phyloP scores from a whole-genome alignment of 2,329 filamentous ascomycete species.

The Trichophyton verrucosum region DNA sequence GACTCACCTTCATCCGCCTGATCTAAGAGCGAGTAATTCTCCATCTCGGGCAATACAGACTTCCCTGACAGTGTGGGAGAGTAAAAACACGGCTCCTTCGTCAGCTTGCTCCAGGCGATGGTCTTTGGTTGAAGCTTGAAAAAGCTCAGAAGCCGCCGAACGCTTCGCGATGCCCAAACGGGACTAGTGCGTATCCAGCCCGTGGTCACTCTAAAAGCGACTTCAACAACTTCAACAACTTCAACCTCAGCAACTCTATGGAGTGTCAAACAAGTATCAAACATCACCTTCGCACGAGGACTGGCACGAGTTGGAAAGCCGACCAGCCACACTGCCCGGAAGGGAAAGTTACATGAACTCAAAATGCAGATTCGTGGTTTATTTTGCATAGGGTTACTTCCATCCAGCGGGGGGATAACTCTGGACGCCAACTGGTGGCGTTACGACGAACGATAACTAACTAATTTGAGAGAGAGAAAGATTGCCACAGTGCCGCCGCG shows the following conservation, averaged over 20 bases:
- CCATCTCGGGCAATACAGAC: constrained; percentile 29
- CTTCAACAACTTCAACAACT: neutral
- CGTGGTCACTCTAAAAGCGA: neutral
- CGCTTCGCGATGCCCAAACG: neutral
- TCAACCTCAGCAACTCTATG: neutral
- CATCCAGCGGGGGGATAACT: neutral
- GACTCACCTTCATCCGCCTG: constrained; percentile 46
- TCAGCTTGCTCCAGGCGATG: too few species aligned
- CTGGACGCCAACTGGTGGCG: neutral
- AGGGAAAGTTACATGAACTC: neutral
- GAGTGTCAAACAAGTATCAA: too few species aligned
- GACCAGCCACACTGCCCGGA: neutral
- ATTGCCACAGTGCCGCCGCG: too few species aligned
- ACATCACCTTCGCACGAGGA: too few species aligned
- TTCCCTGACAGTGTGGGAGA: neutral
- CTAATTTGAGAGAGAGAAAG: too few species aligned
- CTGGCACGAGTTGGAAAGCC: too few species aligned
- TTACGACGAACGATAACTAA: neutral
- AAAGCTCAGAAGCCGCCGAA: neutral
- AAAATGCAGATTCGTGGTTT: neutral
- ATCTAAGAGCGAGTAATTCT: constrained; percentile 55
- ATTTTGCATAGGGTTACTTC: neutral
- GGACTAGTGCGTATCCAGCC: neutral
- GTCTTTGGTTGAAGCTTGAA: neutral
- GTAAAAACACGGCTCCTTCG: neutral